Percentiles rank a stretch among this genome's conserved stretches.
phyloP scores from a whole-genome alignment of 495 filamentous ascomycete species.

The Viridothelium virens region DNA sequence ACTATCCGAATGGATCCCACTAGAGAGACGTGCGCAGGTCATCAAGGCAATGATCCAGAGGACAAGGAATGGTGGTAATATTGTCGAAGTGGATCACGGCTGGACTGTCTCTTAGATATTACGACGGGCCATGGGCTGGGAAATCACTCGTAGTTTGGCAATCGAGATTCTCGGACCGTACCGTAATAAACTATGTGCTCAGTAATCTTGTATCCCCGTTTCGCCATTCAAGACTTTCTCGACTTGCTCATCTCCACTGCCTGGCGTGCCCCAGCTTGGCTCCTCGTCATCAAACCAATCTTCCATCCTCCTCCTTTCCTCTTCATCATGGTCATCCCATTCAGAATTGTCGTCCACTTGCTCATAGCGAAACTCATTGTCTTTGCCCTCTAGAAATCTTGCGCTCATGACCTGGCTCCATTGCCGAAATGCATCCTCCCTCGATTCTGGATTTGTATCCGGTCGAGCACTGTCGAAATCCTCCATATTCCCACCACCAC shows the following conservation, averaged over 20 bases:
- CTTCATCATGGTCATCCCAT: constrained; percentile 54
- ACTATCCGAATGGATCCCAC: neutral
- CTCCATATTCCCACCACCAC: neutral
- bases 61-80: neutral
- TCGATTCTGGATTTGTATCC: neutral
- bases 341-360: constrained; percentile 62
- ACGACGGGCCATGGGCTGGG: neutral
- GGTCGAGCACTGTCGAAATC: neutral
- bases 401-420: constrained; percentile 63
- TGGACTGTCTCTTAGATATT: neutral
- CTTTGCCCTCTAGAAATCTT: constrained; percentile 62
- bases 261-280: constrained; percentile 31
- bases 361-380: constrained; percentile 69
- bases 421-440: constrained; percentile 47
- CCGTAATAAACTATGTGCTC: neutral
- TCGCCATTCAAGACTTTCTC: constrained; percentile 49
- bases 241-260: constrained; percentile 31
- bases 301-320: constrained; percentile 53
- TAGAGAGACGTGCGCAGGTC: neutral
- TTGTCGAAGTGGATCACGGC: neutral
- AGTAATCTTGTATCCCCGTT: constrained; percentile 79
- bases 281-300: constrained; percentile 73
- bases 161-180: neutral
- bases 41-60: neutral
- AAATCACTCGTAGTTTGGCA: too few species aligned